Percentiles rank a stretch among this genome's conserved stretches.
Evolutionary conservation across 2,329 filamentous ascomycete species (phyloP).

Genomic region (Ciborinia camelliae): DNA sequence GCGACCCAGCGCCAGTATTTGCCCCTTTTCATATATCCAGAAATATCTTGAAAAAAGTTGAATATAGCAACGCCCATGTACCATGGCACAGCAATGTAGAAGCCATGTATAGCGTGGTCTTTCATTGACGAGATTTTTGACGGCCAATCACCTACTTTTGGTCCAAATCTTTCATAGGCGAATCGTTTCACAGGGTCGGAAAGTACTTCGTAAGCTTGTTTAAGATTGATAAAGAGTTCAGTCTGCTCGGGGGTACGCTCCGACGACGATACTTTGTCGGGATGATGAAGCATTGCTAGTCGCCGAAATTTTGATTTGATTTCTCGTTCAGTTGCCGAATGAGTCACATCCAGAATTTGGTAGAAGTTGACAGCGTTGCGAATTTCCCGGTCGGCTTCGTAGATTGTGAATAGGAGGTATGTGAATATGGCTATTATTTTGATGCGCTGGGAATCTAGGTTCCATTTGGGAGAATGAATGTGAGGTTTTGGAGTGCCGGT

Average conservation of each 20-base stretch:
- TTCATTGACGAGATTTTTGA: slow-evolving; percentile 61
- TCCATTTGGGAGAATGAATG: slow-evolving; percentile 65
- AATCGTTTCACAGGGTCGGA: slow-evolving; percentile 73
- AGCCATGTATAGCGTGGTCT: slow-evolving; percentile 69
- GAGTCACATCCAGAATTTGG: slow-evolving; percentile 66
- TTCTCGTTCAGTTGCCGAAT: slow-evolving; percentile 66
- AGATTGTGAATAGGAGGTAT: slow-evolving; percentile 89
- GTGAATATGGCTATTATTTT: slow-evolving; percentile 75
- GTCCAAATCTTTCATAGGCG: slow-evolving; percentile 86
- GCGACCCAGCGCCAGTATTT: slow-evolving; percentile 64
- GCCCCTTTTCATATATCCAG: slow-evolving; percentile 67
- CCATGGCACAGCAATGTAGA: slow-evolving; percentile 58
- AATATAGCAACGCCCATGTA: slow-evolving; percentile 57
- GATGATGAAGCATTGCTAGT: slow-evolving; percentile 19
- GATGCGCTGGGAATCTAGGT: slow-evolving; percentile 74
- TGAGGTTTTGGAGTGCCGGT: slow-evolving; percentile 79
- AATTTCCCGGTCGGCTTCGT: slow-evolving; percentile 83
- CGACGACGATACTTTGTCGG: slow-evolving; percentile 48
- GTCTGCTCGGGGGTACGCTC: slow-evolving; percentile 38
- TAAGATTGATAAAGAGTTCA: slow-evolving; percentile 83
- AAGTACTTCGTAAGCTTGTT: slow-evolving; percentile 78
- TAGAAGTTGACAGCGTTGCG: slow-evolving; percentile 74
- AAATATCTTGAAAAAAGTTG: slow-evolving; percentile 56
- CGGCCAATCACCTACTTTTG: slow-evolving; percentile 65
- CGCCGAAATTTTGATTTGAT: slow-evolving; percentile 73